Percentiles rank a stretch among this genome's conserved stretches.
These are phyloP conservation scores for Naganishia sp. DNA, from an alignment of 1,284 basidiomycete genomes.

Conservation along the genomic window DNA sequence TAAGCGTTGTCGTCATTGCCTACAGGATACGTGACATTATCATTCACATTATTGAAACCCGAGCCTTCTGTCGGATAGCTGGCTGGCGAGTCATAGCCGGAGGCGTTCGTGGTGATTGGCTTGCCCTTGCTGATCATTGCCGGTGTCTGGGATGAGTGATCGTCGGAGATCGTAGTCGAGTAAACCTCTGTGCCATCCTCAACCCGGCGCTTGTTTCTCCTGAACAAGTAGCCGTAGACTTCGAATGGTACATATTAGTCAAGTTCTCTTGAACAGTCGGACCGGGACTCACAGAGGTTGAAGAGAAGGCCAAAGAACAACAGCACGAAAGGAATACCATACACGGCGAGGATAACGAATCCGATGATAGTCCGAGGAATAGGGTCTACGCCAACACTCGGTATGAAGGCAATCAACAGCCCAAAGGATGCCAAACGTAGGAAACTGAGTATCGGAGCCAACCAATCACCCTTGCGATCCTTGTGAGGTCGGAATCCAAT, in stretches of 20 bases:
- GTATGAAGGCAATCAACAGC: constrained; percentile 52
- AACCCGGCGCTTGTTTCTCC: constrained; percentile 45
- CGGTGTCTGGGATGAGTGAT: constrained; percentile 39
- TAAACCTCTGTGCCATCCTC: constrained; percentile 52
- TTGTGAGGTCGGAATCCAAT: constrained; percentile 58
- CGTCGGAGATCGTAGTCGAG: constrained; percentile 40
- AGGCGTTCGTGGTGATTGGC: constrained; percentile 15
- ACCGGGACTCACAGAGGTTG: constrained; percentile 66
- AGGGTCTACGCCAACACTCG: constrained; percentile 43
- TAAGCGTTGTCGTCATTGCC: neutral
- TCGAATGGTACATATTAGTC: neutral
- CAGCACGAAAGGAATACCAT: constrained; percentile 51
- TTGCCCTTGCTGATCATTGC: constrained; percentile 34
- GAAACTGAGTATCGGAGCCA: constrained; percentile 45
- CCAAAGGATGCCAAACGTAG: constrained; percentile 50
- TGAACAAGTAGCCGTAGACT: constrained; percentile 50
- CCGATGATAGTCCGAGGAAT: constrained; percentile 51
- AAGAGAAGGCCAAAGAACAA: constrained; percentile 81
- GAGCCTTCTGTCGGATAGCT: constrained; percentile 6
- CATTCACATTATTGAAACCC: neutral
- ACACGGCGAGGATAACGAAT: constrained; percentile 51
- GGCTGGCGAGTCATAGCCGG: constrained; percentile 13
- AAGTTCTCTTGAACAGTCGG: neutral
- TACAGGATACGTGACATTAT: constrained; percentile 1
- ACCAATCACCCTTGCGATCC: constrained; percentile 52